These are phyloP conservation scores for Vitis labrusca DNA, from an alignment of 164 flowering plant genomes.

Conservation along the genomic window DNA sequence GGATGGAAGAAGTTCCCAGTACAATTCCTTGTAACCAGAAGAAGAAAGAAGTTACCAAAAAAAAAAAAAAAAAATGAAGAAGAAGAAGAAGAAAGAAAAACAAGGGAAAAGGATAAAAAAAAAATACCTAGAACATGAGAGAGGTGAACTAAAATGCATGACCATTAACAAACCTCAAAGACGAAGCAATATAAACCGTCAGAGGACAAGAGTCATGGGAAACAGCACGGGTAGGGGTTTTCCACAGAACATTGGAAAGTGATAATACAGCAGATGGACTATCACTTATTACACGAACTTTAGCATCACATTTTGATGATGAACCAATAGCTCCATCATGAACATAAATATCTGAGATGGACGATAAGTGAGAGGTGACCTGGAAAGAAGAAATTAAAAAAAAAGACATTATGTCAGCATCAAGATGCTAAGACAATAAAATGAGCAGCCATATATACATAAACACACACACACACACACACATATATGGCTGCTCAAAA, in stretches of 20 bases:
- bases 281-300: conserved; percentile 58
- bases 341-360: conserved; percentile 43
- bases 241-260: conserved; percentile 46
- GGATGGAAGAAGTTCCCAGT: too few relatives aligned
- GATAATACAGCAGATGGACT: conserved; percentile 43
- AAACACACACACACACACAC: too few relatives aligned
- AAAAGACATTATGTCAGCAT: neutral
- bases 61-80: too few relatives aligned
- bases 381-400: conserved; percentile 8
- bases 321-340: conserved; percentile 65
- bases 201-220: conserved; percentile 62
- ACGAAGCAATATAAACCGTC: conserved; percentile 48
- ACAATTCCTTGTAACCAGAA: too few relatives aligned
- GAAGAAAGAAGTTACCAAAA: too few relatives aligned
- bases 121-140: neutral
- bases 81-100: too few relatives aligned
- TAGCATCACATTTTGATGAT: conserved; percentile 41
- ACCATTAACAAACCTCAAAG: conserved; percentile 35
- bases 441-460: neutral
- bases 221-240: conserved; percentile 49
- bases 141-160: neutral
- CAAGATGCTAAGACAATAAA: neutral
- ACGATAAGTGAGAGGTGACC: conserved; percentile 53
- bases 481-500: too few relatives aligned
- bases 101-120: too few relatives aligned